phyloP scores from a whole-genome alignment of 768 basidiomycete species.

The Trametes maxima region DNA sequence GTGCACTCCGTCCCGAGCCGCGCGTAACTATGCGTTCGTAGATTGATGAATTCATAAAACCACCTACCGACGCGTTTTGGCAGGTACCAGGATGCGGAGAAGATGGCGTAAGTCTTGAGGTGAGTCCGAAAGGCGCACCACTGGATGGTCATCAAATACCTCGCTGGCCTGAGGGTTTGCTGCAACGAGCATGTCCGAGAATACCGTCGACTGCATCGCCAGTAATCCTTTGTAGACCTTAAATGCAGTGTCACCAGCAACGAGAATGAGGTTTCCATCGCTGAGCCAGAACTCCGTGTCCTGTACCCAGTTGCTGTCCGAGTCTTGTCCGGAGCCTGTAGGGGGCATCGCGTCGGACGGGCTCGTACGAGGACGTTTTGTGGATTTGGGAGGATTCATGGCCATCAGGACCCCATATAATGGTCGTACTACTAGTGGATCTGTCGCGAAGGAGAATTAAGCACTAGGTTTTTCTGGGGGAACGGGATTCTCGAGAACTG shows the following conservation, averaged over 20 bases:
- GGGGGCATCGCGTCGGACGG: no score
- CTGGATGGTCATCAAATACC: background rate
- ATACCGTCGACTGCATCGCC: slow-evolving; percentile 28
- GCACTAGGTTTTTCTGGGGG: no score
- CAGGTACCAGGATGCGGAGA: background rate
- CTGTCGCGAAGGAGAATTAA: no score
- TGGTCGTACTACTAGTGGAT: no score
- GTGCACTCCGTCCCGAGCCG: no score
- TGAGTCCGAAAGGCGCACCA: background rate
- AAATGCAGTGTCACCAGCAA: slow-evolving; percentile 27
- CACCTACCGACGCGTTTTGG: background rate
- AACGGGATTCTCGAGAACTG: no score
- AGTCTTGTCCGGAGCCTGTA: no score
- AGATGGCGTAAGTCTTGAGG: background rate
- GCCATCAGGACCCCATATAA: no score
- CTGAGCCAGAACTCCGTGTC: slow-evolving; percentile 30
- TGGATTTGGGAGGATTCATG: no score
- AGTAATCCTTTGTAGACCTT: slow-evolving; percentile 30
- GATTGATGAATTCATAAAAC: background rate
- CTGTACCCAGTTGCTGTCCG: background rate
- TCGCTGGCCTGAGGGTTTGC: background rate
- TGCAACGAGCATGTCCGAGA: slow-evolving; percentile 17
- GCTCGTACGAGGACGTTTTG: no score
- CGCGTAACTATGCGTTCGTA: background rate
- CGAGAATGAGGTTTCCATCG: slow-evolving; percentile 32